Base-by-base conservation (phyloP, 345 rosid genomes). In the Nasturtium officinale region DNA sequence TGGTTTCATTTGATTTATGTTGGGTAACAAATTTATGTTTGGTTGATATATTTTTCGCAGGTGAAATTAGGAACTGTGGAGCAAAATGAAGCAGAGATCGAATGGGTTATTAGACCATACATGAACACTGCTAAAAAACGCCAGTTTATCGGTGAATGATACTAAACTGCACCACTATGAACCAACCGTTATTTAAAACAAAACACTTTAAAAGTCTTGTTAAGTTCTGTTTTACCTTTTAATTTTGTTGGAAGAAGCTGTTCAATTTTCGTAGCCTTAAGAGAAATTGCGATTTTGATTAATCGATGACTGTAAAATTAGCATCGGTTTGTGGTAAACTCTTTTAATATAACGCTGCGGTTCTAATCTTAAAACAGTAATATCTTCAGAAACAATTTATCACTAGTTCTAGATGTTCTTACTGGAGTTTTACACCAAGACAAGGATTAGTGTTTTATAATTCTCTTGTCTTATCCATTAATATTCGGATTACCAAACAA, bases 21-120 rank as follows among this genome's bases (percentile, higher is more conserved):
- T 5, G 0, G 15, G 43, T 38, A n/a, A 23, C 25, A 23, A 23
- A 23, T 23, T 1, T 23, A 13, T 20, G 35, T 23, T 59, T 59
- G 48, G 46, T 37, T 45, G 16, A 16, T 6, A 23, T 45, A 0
- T 45, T 5, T 5, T 59, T 81, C 25, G 77, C 85, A 88, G 97
- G 65, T 89, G 79, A 91, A 88, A 51, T 71, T 88, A 38, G 97
- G 97, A 81, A 91, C 96, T 0, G 66, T 91, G 73, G 96, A 91
- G 63, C 96, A 89, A 78, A 87, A 66, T 9, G 99, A 91, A 80
- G 97, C 99, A 0, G 89, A 89, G 69, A 79, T 18, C 0, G 96
- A 95, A 62, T 90, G 96, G 90, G 96, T 89, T 33, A 69, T 85
- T 46, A 83, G 87, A 63, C 96, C 96, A 9, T 93, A 89, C 83